Evolutionary conservation across 78 protist species (phyloP).

Genomic region (Capsaspora owczarzaki): DNA sequence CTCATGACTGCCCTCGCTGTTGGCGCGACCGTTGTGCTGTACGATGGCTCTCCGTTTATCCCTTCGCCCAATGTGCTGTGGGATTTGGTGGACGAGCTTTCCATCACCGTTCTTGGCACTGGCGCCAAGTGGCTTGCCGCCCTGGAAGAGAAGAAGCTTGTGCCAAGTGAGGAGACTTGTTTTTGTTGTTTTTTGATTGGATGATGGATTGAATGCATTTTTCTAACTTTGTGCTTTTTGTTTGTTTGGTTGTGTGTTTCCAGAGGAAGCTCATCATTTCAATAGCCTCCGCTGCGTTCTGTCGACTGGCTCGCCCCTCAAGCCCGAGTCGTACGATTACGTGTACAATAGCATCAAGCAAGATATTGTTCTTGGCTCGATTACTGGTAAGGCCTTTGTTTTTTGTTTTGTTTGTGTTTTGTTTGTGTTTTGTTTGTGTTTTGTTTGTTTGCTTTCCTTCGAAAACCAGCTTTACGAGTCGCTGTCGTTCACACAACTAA

Average conservation of each 20-base stretch:
- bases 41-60: slow-evolving; percentile 30
- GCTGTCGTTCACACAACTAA: too few relatives aligned
- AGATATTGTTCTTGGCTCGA: slow-evolving; percentile 28
- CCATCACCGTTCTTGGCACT: slow-evolving; percentile 17
- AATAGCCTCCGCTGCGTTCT: not conserved
- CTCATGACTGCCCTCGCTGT: slow-evolving; percentile 8
- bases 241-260: not conserved
- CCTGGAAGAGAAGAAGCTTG: not conserved
- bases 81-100: slow-evolving; percentile 1
- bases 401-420: too few relatives aligned
- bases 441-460: too few relatives aligned
- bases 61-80: not conserved
- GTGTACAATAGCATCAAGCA: slow-evolving; percentile 16
- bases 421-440: too few relatives aligned
- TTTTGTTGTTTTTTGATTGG: not conserved
- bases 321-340: slow-evolving; percentile 30
- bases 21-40: slow-evolving; percentile 25
- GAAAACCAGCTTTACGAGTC: too few relatives aligned
- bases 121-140: slow-evolving; percentile 29
- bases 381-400: slow-evolving; percentile 10
- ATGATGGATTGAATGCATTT: not conserved
- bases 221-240: not conserved
- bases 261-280: not conserved
- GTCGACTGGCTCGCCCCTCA: slow-evolving; percentile 49
- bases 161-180: not conserved